Evolutionary conservation across 495 filamentous ascomycete species (phyloP).

Genomic region (Penicillium fimorum): DNA sequence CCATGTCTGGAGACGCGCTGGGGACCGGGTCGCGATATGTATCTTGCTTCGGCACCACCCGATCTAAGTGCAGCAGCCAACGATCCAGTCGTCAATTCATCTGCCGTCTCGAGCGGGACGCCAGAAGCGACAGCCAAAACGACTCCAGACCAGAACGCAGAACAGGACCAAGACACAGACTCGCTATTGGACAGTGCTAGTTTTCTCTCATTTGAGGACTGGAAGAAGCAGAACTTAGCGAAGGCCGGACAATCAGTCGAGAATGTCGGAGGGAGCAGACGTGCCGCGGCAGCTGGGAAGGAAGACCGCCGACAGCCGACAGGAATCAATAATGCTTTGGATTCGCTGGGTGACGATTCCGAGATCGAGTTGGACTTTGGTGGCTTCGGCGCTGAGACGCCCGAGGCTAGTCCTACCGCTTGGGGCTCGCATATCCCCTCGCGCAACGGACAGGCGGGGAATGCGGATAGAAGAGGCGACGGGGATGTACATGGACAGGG

Average conservation of each 20-base stretch:
- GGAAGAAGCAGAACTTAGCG: conserved; percentile 91
- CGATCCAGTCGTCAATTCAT: neutral
- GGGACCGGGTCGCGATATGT: conserved; percentile 9
- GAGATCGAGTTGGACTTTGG: conserved; percentile 92
- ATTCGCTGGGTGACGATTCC: conserved; percentile 78
- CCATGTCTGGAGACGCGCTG: conserved; percentile 21
- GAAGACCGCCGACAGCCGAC: conserved; percentile 48
- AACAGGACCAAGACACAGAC: conserved; percentile 55
- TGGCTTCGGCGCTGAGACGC: conserved; percentile 54
- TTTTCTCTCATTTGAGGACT: conserved; percentile 97
- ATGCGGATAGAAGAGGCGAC: conserved; percentile 19
- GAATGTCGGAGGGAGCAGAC: conserved; percentile 54
- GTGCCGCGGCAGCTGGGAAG: conserved; percentile 37
- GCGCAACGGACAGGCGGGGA: conserved; percentile 30
- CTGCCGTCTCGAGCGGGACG: conserved; percentile 4
- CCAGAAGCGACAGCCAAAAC: conserved; percentile 7
- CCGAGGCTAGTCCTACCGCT: conserved; percentile 36
- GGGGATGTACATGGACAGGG: conserved; percentile 31
- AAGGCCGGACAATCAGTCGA: conserved; percentile 82
- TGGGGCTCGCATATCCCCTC: conserved; percentile 39
- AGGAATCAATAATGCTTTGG: conserved; percentile 62
- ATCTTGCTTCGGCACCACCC: neutral
- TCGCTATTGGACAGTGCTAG: conserved; percentile 76
- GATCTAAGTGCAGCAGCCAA: conserved; percentile 2
- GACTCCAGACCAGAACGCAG: conserved; percentile 14